Conservation (phyloP, 2,329 filamentous ascomycete species). For the Lachnellula hyalina region DNA sequence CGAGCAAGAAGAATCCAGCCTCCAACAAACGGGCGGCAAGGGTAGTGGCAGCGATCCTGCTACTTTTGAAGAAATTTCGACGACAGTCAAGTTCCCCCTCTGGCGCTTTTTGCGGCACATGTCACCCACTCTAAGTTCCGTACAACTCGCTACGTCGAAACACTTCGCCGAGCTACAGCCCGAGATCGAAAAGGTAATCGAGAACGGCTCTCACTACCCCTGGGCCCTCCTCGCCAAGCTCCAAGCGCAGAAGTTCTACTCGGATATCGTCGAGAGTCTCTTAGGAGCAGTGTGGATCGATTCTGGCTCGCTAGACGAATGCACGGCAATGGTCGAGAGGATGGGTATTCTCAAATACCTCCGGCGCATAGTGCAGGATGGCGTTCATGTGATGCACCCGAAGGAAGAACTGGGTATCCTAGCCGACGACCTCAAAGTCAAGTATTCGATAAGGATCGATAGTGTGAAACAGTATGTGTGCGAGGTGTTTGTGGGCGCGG, state of each 20-base stretch:
- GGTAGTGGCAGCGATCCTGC: neutral
- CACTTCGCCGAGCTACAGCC: slow-evolving; percentile 38
- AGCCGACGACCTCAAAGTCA: slow-evolving; percentile 46
- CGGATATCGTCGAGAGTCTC: slow-evolving; percentile 75
- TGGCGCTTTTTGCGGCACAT: slow-evolving; percentile 67
- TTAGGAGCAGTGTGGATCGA: slow-evolving; percentile 84
- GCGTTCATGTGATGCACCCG: slow-evolving; percentile 54
- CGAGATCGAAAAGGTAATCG: slow-evolving; percentile 46
- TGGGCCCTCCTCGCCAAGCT: slow-evolving; percentile 68
- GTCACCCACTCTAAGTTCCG: slow-evolving; percentile 41
- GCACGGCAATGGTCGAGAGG: slow-evolving; percentile 53
- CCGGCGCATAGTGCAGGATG: slow-evolving; percentile 52
- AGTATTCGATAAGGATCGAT: slow-evolving; percentile 41
- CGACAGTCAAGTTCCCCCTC: slow-evolving; percentile 34
- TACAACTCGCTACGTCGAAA: slow-evolving; percentile 33
- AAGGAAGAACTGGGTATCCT: slow-evolving; percentile 64
- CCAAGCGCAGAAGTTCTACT: slow-evolving; percentile 69
- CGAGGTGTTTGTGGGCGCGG: slow-evolving; percentile 43
- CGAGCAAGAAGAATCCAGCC: slow-evolving; percentile 29
- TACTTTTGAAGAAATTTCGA: slow-evolving; percentile 16
- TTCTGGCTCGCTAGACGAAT: slow-evolving; percentile 56
- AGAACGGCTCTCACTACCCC: slow-evolving; percentile 55
- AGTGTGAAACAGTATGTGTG: slow-evolving; percentile 36
- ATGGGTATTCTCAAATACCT: slow-evolving; percentile 64
- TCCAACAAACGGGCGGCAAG: neutral